phyloP scores from a whole-genome alignment of 2,329 filamentous ascomycete species.

The Hawksworthiomyces lignivorus region DNA sequence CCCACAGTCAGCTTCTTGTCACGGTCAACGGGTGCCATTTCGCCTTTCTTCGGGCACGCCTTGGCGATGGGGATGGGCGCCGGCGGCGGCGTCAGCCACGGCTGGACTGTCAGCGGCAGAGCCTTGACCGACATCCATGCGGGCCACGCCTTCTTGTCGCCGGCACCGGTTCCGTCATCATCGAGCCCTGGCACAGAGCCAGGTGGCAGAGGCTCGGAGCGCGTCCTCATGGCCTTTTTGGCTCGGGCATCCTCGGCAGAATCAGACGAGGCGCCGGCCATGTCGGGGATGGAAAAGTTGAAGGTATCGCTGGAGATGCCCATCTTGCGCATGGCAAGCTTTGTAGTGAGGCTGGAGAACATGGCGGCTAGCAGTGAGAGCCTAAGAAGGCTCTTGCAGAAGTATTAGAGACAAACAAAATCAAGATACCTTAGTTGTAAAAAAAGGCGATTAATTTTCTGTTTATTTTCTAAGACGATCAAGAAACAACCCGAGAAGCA shows the following conservation, averaged over 20 bases:
- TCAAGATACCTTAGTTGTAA: too few relatives aligned
- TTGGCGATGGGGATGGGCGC: slow-evolving; percentile 38
- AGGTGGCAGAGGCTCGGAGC: slow-evolving; percentile 14
- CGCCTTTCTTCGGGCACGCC: slow-evolving; percentile 38
- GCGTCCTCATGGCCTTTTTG: slow-evolving; percentile 24
- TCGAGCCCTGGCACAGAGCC: slow-evolving; percentile 21
- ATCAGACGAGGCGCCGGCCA: slow-evolving; percentile 21
- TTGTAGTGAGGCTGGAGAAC: slow-evolving; percentile 49
- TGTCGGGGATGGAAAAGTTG: slow-evolving; percentile 30
- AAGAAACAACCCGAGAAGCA: too few relatives aligned
- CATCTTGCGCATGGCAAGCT: slow-evolving; percentile 50
- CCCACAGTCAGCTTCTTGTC: slow-evolving; percentile 36
- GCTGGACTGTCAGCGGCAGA: slow-evolving; percentile 44
- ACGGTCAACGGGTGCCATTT: slow-evolving; percentile 39
- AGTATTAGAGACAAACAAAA: too few relatives aligned
- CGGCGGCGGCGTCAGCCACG: slow-evolving; percentile 45
- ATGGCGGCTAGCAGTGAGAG: slow-evolving; percentile 28
- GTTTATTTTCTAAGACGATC: too few relatives aligned
- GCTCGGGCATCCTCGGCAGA: slow-evolving; percentile 1
- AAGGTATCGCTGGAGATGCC: slow-evolving; percentile 46
- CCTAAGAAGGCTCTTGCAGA: neutral
- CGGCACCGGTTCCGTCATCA: slow-evolving; percentile 16
- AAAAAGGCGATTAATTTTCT: too few relatives aligned
- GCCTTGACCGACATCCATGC: slow-evolving; percentile 43
- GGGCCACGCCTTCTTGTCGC: slow-evolving; percentile 24